Base-by-base conservation (phyloP, 2,329 filamentous ascomycete species). In the Diaporthe citriasiana region DNA sequence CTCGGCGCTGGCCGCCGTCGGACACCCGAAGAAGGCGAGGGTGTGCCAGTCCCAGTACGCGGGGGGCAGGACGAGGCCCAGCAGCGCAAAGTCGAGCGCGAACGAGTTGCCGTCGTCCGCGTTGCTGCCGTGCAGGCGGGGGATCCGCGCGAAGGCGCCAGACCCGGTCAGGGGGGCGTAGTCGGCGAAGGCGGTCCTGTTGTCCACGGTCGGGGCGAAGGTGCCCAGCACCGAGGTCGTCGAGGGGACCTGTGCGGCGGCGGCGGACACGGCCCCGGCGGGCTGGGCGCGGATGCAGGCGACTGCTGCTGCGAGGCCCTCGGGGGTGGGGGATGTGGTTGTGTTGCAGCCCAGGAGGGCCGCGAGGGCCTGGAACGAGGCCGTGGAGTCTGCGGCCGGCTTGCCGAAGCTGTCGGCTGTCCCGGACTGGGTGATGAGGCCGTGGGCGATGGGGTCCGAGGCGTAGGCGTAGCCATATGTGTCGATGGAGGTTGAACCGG, bases 391-490 rank as follows among this genome's bases (percentile, higher is more conserved):
- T 40, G 47, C 9, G 22, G 63, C 30, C 5, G 63, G 47, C 15
- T 7, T 27, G 33, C 56, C 45, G 47, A 53, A 68, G 63, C 63
- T 53, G 63, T 68, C 63, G 63, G 47, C 63, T 22, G 63, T 73
- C 22, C 71, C 71, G 40, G 71, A 73, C 47, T 66, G 59, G 38
- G 63, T 53, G 40, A 73, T 73, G 13, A 73, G 38, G 33, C 59
- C 60, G 40, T 53, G 30, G 35, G 56, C 63, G 71, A 73, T 73
- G 17, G 71, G 71, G 60, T 73, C 71, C 17, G 42, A 30, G 42
- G 60, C 63, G 50, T 70, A 70, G 22, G 63, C 71, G 63, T 57
- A 73, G 15, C 38, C 66, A 30, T 70, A 70, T 13, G 42, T 57
- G 1, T 33, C 9, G 22, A 70, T 17, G 33, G 47, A 56, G 15